Base-by-base conservation (phyloP, 805 yeast genomes). In the Kazachstania viticola region DNA sequence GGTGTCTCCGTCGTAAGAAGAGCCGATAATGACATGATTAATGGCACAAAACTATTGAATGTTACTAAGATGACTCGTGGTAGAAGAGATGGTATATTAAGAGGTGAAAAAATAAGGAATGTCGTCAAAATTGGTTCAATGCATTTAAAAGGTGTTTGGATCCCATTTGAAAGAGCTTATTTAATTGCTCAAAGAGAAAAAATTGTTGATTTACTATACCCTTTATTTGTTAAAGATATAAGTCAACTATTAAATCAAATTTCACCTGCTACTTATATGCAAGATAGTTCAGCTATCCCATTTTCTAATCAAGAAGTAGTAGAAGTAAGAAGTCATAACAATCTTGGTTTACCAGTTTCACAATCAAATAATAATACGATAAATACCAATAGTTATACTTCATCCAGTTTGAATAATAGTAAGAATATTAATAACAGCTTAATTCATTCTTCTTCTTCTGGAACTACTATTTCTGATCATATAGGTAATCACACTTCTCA, bases 141-240 rank as follows among this genome's bases (percentile, higher is more conserved):
- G 87, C 87, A 81, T 54, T 62, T 81, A 45, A 81, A 81, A 59
- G 94, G 94, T 24, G 93, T 81, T 29, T 81, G 94, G 94, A 79
- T 81, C 37, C 93, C 94, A 2, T 79, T 79, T 49, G 88, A 80
- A 40, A 63, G 91, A 31, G 94, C 93, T 2, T 61, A 75, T 29
- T 78, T 79, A 21, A 76, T 80, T 73, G 93, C 94, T 13, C 79
- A 78, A 54, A 64, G 77, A 40, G 91, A 81, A 51, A 79, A 82
- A 25, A 79, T 78, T 38, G 72, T 69, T 17, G 83, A 77, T 43
- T 48, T 69, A 24, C 62, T 78, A 37, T 75, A 74, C 46, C 83
- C 84, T 3, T 59, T 78, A 29, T 76, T 78, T 54, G 85, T 79
- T 23, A 67, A 78, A 33, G 88, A 81, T 52, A 79, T 81, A 48